phyloP scores from a whole-genome alignment of 495 filamentous ascomycete species.

The Aspergillus cavernicola region DNA sequence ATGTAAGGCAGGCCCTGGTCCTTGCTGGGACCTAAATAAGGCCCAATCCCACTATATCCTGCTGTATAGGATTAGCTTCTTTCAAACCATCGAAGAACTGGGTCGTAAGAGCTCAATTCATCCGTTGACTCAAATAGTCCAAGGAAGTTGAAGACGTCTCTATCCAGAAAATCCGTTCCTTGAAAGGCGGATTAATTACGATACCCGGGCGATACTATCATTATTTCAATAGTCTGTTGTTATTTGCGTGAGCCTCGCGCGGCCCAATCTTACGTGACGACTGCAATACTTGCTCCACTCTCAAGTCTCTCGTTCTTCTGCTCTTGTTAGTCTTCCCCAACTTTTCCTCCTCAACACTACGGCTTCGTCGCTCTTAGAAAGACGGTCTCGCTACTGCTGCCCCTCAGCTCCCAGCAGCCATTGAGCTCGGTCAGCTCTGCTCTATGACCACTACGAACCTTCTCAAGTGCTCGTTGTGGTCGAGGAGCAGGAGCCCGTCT shows the following conservation, averaged over 20 bases:
- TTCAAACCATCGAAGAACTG: too few relatives aligned
- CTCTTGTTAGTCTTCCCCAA: too few relatives aligned
- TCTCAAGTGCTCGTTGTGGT: constrained; percentile 22
- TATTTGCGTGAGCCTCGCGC: neutral
- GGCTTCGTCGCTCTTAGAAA: constrained; percentile 3
- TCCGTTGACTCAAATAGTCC: too few relatives aligned
- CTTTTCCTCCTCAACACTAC: constrained; percentile 1
- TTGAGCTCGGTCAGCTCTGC: constrained; percentile 16
- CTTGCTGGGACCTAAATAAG: constrained; percentile 5
- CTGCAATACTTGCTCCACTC: constrained; percentile 1
- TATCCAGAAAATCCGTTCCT: neutral
- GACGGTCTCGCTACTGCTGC: neutral
- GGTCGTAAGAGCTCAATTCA: too few relatives aligned
- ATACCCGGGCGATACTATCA: neutral
- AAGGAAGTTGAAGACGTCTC: neutral
- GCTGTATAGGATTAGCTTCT: neutral
- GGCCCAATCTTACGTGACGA: constrained; percentile 7
- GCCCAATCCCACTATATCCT: neutral
- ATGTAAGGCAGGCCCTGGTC: constrained; percentile 6
- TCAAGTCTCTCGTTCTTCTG: neutral
- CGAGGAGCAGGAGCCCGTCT: constrained; percentile 15
- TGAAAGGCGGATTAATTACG: neutral
- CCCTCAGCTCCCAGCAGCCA: constrained; percentile 10
- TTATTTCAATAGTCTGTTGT: too few relatives aligned
- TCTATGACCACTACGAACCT: constrained; percentile 21